Base-by-base conservation (phyloP, 1,284 basidiomycete species). In the Austropuccinia psidii region DNA sequence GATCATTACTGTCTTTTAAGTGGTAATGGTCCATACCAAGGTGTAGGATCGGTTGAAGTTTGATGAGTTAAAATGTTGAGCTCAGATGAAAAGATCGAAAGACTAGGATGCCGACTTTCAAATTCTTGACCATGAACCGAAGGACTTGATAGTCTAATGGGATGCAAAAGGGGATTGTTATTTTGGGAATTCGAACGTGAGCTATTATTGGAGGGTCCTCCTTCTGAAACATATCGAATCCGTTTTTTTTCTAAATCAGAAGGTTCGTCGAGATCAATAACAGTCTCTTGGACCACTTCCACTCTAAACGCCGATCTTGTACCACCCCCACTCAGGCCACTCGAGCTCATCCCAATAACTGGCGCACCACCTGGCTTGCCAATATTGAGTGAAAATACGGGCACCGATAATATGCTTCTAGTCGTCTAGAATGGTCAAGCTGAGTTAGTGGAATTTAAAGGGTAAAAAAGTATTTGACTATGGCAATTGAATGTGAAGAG, bases 251-350 rank as follows among this genome's bases (percentile, higher is more conserved):
- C 60, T 1, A 43, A 62, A 19, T 62, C 60, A 15, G 60, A 19
- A 7, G 68, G 58, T 52, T 60, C 57, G 33, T 72, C 68, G 5
- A 72, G 27, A 27, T 72, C 41, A 27, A 72, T 72, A n/a, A 61
- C 68, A 29, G 68, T 72, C 24, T 72, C 68, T 62, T 72, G 55
- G 9, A 72, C 33, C 17, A 72, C 68, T 52, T 72, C 37, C 0
- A 72, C 68, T 41, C 43, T 5, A 35, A 72, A 60, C 21, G 57
- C 54, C 19, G 39, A 39, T 35, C 50, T 9, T 29, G 50, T 55
- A 15, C 21, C 37, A 31, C 1, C 35, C 11, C 21, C 31, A n/a
- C 24, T 33, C 39, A 62, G 37, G n/a, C 52, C 66, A 45, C 37
- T 69, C 8, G 66, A 43, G 35, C 54, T 69, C 66, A 58, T 41